Evolutionary conservation across 1,284 basidiomycete species (phyloP), one percentile per base, ranked within the genome.

Genomic region (Phellopilus nigrolimitatus): DNA sequence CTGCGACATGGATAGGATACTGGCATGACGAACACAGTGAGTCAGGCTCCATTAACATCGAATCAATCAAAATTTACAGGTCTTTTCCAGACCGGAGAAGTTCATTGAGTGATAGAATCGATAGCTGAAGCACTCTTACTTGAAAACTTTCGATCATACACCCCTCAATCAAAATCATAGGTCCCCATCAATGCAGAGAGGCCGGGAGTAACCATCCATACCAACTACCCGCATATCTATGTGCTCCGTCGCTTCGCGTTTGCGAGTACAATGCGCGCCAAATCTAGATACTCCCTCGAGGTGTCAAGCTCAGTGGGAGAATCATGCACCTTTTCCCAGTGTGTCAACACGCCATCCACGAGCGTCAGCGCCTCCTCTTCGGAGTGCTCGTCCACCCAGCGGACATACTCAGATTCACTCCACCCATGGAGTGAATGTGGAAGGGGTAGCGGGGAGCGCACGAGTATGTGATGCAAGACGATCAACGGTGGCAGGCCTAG

Each of bases 371-470:
- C 78, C 62, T 91, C 88, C 55, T 76, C 76, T 54, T 83, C 79
- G 7, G 79, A 72, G 60, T 90, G 88, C 60, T 91, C 86, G 51
- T 88, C 83, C 24, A 91, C 77, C 88, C 88, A 94, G 39, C 85
- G 79, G 38, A 92, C 88, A 63, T 97, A 97, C 69, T 97, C 93
- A 7, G 84, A 79, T 64, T 95, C 91, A 53, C 89, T 86, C 94
- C 94, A 97, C 0, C 88, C 85, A 62, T 95, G 91, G 45, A 92
- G 67, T 45, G 81, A 75, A 65, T 97, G 91, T 5, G 94, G 93
- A 25, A 97, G 74, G 2, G 83, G 79, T 40, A 95, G 74, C 0
- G 89, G 83, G 1, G 90, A 91, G 12, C 91, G 84, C n/a, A 95
- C 91, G 31, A 97, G 74, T 58, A 95, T 87, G 61, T 97, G 92